A percentile compares a stretch with the other conserved stretches of the same genome.
Conservation (phyloP, 1,284 basidiomycete species). For the Sporisorium iseilematis-ciliati region DNA sequence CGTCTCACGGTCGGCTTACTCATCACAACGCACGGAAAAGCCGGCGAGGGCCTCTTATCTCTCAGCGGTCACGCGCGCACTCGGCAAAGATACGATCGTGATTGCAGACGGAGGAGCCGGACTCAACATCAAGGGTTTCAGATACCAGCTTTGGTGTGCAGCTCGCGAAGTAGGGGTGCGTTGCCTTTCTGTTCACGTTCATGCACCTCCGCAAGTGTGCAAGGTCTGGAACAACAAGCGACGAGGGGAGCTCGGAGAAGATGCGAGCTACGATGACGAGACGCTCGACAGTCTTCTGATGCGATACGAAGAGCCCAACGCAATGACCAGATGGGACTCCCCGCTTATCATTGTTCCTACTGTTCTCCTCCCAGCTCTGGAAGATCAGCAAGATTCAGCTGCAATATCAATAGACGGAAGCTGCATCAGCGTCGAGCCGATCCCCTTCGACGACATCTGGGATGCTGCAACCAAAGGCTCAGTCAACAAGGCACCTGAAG, state of each 20-base stretch:
- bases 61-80: slow-evolving; percentile 82
- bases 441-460: slow-evolving; percentile 83
- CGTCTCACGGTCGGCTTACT: slow-evolving; percentile 78
- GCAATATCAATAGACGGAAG: slow-evolving; percentile 76
- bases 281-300: slow-evolving; percentile 92
- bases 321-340: slow-evolving; percentile 97
- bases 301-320: slow-evolving; percentile 94
- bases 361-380: not conserved
- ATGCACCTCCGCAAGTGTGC: slow-evolving; percentile 75
- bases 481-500: slow-evolving; percentile 85
- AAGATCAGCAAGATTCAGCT: not conserved
- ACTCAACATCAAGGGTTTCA: slow-evolving; percentile 94
- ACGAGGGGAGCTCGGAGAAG: slow-evolving; percentile 69
- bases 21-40: slow-evolving; percentile 85
- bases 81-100: slow-evolving; percentile 81
- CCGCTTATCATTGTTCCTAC: slow-evolving; percentile 84
- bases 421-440: slow-evolving; percentile 66
- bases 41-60: slow-evolving; percentile 88
- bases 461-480: slow-evolving; percentile 81
- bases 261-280: slow-evolving; percentile 75
- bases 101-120: slow-evolving; percentile 83
- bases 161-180: slow-evolving; percentile 87
- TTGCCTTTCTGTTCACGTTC: slow-evolving; percentile 81
- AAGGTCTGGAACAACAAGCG: slow-evolving; percentile 78
- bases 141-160: slow-evolving; percentile 97